Percentiles rank a stretch among this genome's conserved stretches.
These are phyloP conservation scores for Saururus chinensis DNA, from an alignment of 164 flowering plant species.

Conservation along the genomic window DNA sequence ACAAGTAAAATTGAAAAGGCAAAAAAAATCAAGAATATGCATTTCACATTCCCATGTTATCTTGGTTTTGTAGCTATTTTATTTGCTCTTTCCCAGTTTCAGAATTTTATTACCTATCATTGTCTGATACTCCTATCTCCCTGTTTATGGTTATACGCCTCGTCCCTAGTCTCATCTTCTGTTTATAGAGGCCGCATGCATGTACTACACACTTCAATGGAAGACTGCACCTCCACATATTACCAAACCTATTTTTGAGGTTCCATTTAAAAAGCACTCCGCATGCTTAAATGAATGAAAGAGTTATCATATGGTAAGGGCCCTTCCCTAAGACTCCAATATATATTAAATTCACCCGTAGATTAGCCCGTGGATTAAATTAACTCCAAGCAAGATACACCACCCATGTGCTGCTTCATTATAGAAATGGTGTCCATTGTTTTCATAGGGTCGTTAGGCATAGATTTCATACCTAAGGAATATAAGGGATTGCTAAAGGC, in stretches of 20 bases:
- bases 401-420: conserved; percentile 9
- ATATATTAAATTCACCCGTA: background rate
- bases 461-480: conserved; percentile 7
- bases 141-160: too few relatives aligned
- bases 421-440: conserved; percentile 2
- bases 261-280: background rate
- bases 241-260: background rate
- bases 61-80: too few relatives aligned
- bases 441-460: conserved; percentile 1
- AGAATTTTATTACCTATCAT: too few relatives aligned
- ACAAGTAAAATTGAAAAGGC: too few relatives aligned
- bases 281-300: conserved; percentile 8
- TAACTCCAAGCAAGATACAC: conserved; percentile 2
- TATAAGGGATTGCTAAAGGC: conserved; percentile 5
- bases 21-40: too few relatives aligned
- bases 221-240: too few relatives aligned
- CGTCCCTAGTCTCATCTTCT: too few relatives aligned
- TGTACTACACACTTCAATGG: too few relatives aligned
- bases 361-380: conserved; percentile 3
- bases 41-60: too few relatives aligned
- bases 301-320: background rate
- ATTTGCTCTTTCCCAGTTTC: too few relatives aligned
- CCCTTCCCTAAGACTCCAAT: conserved; percentile 1
- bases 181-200: too few relatives aligned
- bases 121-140: too few relatives aligned